Evolutionary conservation across 1,139 yeast genomes (phyloP), one percentile per base, ranked within the genome.

Genomic region (Yamadazyma atmosphaerica): DNA sequence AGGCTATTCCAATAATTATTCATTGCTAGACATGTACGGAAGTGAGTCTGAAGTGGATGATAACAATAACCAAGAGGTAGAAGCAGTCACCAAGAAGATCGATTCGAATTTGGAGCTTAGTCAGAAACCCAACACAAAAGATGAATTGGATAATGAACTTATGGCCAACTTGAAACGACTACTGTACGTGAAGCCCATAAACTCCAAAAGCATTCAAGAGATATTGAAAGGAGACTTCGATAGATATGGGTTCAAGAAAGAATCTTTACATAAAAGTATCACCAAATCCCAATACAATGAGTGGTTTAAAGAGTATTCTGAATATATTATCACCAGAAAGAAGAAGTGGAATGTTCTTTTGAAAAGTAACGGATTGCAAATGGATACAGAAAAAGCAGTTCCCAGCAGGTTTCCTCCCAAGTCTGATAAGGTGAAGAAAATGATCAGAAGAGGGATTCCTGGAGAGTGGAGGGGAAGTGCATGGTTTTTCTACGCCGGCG

Each of bases 401-500:
- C 76, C 71, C 4, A 57, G 60, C 1, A 60, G 92, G 43, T 90
- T 88, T 55, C 98, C 98, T 0, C 83, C 96, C 0, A 78, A 77
- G 44, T 84, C 92, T 8, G 95, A 86, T 44, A 89, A 86, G 51
- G 72, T 89, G 45, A 85, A 86, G 55, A 77, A 95, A 45, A 81
- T 87, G 55, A 78, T 92, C 11, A 74, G 98, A 41, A 84, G 86
- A 56, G 98, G 98, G 6, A 83, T 92, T 8, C 98, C 98, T 0
- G 90, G 96, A 0, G 96, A 88, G 57, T 90, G 97, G 96, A 69
- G 98, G 50, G 98, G 98, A 0, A 80, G 79, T 49, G 97, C 97
- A 1, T 92, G 98, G 98, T 92, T 92, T 70, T 84, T 80, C 66
- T 90, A 87, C 60, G 95, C 95, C n/a, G 82, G 83, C n/a, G 98